Base-by-base conservation (phyloP, 495 filamentous ascomycete genomes). In the Aspergillus conjunctus region DNA sequence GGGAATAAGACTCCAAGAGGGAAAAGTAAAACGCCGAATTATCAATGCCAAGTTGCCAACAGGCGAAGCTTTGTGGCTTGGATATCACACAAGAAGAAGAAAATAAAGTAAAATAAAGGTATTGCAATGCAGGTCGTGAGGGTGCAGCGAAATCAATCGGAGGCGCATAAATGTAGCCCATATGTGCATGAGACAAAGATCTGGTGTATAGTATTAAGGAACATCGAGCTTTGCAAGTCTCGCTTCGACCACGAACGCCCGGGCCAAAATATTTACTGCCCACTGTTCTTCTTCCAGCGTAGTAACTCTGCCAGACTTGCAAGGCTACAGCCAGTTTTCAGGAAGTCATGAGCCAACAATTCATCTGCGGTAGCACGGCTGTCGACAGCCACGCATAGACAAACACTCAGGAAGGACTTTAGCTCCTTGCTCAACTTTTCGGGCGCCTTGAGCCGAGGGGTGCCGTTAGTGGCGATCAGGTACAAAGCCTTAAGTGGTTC, bases 401-500 rank as follows among this genome's bases (percentile, higher is more conserved):
- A 98, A 37, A 96, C 92, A 22, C 90, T 92, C 68, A 98, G 75
- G 82, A 98, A 98, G 33, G 88, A 87, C 79, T 98, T 97, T 55
- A 98, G 84, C 73, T 97, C 93, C 81, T 95, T 96, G 78, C 89
- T 93, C 51, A 98, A 83, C 73, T 95, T 95, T 73, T 98, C 92
- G 4, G 93, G 92, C 71, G 97, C 96, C 89, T 98, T 98, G 50
- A 98, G 83, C 18, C 91, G 87, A 12, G 94, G 94, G 6, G 95
- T 98, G 61, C 95, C 95, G 70, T 98, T 96, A 60, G 95, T 98
- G 34, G 94, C 94, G 68, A 98, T 98, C 39, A 98, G 85, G 68
- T 95, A 98, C 49, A 98, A 85, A 4, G 78, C 94, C 81, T 98
- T 98, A 33, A 98, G 84, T 0, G 94, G 94, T 76, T 98, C 93